Percentiles rank a stretch among this genome's conserved stretches.
Conservation (phyloP, 495 filamentous ascomycete species). For the Umbilicaria muhlenbergii region DNA sequence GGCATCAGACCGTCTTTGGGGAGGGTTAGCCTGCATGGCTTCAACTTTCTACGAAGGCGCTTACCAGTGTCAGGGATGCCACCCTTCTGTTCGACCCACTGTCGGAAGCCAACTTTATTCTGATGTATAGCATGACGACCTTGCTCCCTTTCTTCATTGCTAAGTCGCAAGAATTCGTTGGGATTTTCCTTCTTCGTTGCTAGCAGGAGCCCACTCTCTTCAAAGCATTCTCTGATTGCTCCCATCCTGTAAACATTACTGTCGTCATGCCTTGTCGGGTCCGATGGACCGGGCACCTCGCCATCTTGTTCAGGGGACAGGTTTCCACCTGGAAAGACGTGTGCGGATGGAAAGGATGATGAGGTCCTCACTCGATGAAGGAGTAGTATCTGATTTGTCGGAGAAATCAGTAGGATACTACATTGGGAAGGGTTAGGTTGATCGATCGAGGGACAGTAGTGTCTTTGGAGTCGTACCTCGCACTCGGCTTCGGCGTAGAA, state of each 20-base stretch:
- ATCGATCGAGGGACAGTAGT: too few species aligned
- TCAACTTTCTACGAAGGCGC: slow-evolving; percentile 4
- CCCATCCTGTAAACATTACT: slow-evolving; percentile 52
- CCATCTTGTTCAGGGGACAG: slow-evolving; percentile 50
- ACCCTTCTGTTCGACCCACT: slow-evolving; percentile 47
- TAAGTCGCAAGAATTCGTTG: slow-evolving; percentile 2
- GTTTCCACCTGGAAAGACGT: slow-evolving; percentile 95
- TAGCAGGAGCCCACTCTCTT: slow-evolving; percentile 83
- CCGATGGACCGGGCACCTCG: slow-evolving; percentile 25
- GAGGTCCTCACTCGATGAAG: slow-evolving; percentile 74
- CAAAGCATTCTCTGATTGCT: slow-evolving; percentile 83
- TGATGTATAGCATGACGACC: slow-evolving; percentile 54
- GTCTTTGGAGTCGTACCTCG: too few species aligned
- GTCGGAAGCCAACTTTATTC: slow-evolving; percentile 39
- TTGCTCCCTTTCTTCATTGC: slow-evolving; percentile 39
- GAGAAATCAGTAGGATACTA: slow-evolving; percentile 76
- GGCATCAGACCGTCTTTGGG: slow-evolving; percentile 48
- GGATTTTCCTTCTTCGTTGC: slow-evolving; percentile 33
- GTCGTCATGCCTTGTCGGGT: slow-evolving; percentile 44
- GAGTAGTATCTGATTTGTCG: slow-evolving; percentile 71
- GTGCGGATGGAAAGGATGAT: slow-evolving; percentile 72
- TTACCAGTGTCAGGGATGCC: slow-evolving; percentile 53
- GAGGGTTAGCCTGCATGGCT: background rate
- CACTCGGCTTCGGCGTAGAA: too few species aligned
- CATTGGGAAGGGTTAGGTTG: too few species aligned